Conservation (phyloP, 371 early-diverging fungal genomes). For the Circinella umbellata region DNA sequence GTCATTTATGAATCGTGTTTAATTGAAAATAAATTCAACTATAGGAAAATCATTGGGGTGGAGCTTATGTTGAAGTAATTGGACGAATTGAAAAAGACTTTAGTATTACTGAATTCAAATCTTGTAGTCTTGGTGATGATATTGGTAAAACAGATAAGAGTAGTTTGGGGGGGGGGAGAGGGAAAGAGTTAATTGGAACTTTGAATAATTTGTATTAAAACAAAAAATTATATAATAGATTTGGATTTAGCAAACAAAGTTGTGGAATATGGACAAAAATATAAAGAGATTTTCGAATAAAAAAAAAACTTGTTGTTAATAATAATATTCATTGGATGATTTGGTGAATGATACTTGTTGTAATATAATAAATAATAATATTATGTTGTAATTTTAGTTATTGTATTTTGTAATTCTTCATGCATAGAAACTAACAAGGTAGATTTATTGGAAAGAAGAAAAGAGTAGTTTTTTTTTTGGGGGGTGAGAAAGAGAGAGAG, state of each 20-base stretch:
- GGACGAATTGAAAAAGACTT: slow-evolving; percentile 46
- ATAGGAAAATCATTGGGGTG: slow-evolving; percentile 51
- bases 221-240: slow-evolving; percentile 27
- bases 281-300: slow-evolving; percentile 49
- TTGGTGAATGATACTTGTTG: not conserved
- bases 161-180: not conserved
- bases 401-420: too few relatives aligned
- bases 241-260: slow-evolving; percentile 50
- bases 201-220: not conserved
- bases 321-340: not conserved
- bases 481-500: not conserved
- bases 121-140: slow-evolving; percentile 41
- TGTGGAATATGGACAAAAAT: slow-evolving; percentile 44
- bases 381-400: too few relatives aligned
- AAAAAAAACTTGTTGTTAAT: slow-evolving; percentile 8
- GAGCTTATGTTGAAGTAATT: slow-evolving; percentile 50
- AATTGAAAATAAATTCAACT: not conserved
- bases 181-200: not conserved
- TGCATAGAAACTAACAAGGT: too few relatives aligned
- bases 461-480: not conserved
- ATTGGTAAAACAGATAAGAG: slow-evolving; percentile 30
- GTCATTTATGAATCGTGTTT: too few relatives aligned
- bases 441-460: not conserved
- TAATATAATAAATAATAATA: too few relatives aligned
- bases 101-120: slow-evolving; percentile 45